phyloP scores from a whole-genome alignment of 345 rosid species.

The Gossypium mustelinum region DNA sequence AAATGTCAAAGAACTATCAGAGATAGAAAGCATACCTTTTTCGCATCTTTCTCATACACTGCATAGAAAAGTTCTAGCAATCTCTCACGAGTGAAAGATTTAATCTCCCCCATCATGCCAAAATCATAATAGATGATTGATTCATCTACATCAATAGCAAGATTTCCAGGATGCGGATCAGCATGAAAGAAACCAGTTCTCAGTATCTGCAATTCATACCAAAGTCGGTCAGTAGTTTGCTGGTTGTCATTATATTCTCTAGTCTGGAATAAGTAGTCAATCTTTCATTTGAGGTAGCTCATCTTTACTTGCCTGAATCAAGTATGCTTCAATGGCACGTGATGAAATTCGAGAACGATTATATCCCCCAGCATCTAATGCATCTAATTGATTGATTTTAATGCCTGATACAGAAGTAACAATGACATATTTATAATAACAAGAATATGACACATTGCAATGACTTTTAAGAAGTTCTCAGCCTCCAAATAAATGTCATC shows the following conservation, averaged over 20 bases:
- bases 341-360: conserved; percentile 76
- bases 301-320: conserved; percentile 70
- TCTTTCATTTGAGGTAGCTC: not conserved
- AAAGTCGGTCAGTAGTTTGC: conserved; percentile 13
- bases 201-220: conserved; percentile 50
- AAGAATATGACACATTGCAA: not conserved
- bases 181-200: conserved; percentile 97
- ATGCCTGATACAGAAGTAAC: conserved; percentile 45
- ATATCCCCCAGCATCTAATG: conserved; percentile 58
- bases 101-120: conserved; percentile 99
- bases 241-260: not conserved
- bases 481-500: not conserved
- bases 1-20: conserved; percentile 6
- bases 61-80: conserved; percentile 87
- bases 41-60: conserved; percentile 90
- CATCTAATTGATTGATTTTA: conserved; percentile 61
- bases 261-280: not conserved
- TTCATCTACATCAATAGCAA: conserved; percentile 82
- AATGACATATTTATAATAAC: not conserved
- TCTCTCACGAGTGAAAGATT: conserved; percentile 79
- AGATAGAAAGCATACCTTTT: conserved; percentile 50
- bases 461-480: not conserved
- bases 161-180: conserved; percentile 98
- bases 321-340: conserved; percentile 80
- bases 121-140: conserved; percentile 87